These are phyloP conservation scores for Solanum neorickii DNA, from an alignment of 257 asterid species.

Conservation along the genomic window DNA sequence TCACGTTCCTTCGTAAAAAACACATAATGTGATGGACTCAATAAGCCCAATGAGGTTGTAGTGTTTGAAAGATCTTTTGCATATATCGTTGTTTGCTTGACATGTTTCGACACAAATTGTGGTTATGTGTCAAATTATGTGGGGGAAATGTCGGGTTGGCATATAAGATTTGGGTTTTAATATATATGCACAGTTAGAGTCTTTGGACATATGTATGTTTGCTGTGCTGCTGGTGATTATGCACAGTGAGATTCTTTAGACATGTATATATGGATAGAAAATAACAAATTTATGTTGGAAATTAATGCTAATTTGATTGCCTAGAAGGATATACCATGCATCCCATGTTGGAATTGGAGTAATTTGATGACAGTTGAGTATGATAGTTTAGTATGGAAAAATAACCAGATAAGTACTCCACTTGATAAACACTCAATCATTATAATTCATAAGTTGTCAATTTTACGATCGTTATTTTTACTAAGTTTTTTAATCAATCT, in stretches of 20 bases:
- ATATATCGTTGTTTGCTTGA: background rate
- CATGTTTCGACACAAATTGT: background rate
- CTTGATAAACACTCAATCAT: background rate
- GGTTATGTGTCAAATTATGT: background rate
- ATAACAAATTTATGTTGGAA: background rate
- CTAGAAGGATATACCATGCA: background rate
- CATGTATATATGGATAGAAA: background rate
- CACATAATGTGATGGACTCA: background rate
- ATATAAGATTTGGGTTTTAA: background rate
- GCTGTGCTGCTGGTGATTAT: background rate
- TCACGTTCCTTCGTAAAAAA: background rate
- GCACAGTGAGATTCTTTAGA: background rate
- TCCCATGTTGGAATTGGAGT: background rate
- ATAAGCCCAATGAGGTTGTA: background rate
- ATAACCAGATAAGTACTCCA: background rate
- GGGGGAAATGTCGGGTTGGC: background rate
- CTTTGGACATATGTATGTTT: background rate
- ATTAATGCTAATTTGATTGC: background rate
- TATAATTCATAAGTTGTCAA: background rate
- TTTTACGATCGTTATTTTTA: background rate
- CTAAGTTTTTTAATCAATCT: background rate
- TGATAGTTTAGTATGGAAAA: background rate
- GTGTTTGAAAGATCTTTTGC: background rate
- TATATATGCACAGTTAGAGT: background rate
- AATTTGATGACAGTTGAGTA: background rate